Conservation (phyloP, 805 yeast genomes). For the Dipodascus geniculatus region DNA sequence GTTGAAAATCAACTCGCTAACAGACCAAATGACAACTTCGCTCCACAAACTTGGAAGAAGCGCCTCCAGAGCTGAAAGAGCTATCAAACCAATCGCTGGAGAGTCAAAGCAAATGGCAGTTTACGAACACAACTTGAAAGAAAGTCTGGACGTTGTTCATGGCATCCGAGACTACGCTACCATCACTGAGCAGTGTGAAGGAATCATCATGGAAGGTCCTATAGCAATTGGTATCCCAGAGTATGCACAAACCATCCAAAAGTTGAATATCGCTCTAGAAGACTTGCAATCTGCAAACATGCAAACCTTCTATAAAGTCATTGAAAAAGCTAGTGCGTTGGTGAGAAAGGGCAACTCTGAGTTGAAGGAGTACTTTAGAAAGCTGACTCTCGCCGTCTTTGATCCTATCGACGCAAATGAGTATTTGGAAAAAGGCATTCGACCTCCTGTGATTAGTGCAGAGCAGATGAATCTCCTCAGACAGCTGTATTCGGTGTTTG, state of each 20-base stretch:
- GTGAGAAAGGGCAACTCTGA: constrained; percentile 47
- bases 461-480: constrained; percentile 27
- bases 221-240: constrained; percentile 16
- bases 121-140: constrained; percentile 29
- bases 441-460: constrained; percentile 3
- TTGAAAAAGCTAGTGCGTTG: constrained; percentile 44
- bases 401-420: constrained; percentile 36
- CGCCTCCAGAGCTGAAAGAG: constrained; percentile 43
- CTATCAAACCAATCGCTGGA: constrained; percentile 61
- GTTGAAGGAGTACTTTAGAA: constrained; percentile 38
- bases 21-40: constrained; percentile 43
- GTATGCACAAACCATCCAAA: constrained; percentile 16
- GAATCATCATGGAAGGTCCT: constrained; percentile 18
- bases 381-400: constrained; percentile 30
- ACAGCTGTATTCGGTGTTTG: constrained; percentile 36
- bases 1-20: constrained; percentile 42
- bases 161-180: constrained; percentile 31
- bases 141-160: constrained; percentile 19
- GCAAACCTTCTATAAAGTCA: constrained; percentile 47
- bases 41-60: constrained; percentile 41
- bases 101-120: constrained; percentile 46
- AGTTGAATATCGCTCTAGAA: constrained; percentile 16
- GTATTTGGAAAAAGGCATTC: constrained; percentile 18
- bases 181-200: constrained; percentile 31
- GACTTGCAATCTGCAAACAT: constrained; percentile 19